phyloP scores from a whole-genome alignment of 768 basidiomycete genomes.

The Lactifluus subvellereus region DNA sequence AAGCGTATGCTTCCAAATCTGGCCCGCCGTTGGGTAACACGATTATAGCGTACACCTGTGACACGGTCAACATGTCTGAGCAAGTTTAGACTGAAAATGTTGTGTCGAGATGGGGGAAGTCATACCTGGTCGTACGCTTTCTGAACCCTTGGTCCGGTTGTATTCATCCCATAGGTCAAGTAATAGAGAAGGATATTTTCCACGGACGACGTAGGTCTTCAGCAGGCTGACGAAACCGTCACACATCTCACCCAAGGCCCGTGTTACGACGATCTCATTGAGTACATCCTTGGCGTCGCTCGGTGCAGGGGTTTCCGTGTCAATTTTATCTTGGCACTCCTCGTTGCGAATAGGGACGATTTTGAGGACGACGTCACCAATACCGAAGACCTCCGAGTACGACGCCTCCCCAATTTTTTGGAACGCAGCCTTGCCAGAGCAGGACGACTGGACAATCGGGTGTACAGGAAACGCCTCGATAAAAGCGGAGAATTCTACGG shows the following conservation, averaged over 20 bases:
- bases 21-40: slow-evolving; percentile 86
- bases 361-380: slow-evolving; percentile 86
- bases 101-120: background rate
- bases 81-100: slow-evolving; percentile 5
- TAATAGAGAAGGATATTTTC: slow-evolving; percentile 74
- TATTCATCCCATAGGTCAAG: slow-evolving; percentile 87
- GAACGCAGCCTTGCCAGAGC: slow-evolving; percentile 39
- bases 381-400: slow-evolving; percentile 93
- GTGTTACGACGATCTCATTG: slow-evolving; percentile 75
- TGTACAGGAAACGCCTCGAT: slow-evolving; percentile 77
- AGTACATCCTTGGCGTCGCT: slow-evolving; percentile 71
- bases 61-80: slow-evolving; percentile 65
- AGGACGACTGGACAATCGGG: slow-evolving; percentile 45
- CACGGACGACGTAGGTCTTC: slow-evolving; percentile 81
- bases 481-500: slow-evolving; percentile 77
- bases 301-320: slow-evolving; percentile 54
- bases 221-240: slow-evolving; percentile 74
- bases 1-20: slow-evolving; percentile 83
- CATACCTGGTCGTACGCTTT: slow-evolving; percentile 81
- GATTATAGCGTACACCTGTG: slow-evolving; percentile 85
- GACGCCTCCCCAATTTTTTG: slow-evolving; percentile 94
- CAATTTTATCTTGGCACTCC: slow-evolving; percentile 26
- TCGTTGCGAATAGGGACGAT: slow-evolving; percentile 72
- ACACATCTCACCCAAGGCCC: slow-evolving; percentile 70
- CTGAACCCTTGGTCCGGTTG: slow-evolving; percentile 64